Evolutionary conservation across 768 basidiomycete genomes (phyloP).

Genomic region (Leccinellum albellum): DNA sequence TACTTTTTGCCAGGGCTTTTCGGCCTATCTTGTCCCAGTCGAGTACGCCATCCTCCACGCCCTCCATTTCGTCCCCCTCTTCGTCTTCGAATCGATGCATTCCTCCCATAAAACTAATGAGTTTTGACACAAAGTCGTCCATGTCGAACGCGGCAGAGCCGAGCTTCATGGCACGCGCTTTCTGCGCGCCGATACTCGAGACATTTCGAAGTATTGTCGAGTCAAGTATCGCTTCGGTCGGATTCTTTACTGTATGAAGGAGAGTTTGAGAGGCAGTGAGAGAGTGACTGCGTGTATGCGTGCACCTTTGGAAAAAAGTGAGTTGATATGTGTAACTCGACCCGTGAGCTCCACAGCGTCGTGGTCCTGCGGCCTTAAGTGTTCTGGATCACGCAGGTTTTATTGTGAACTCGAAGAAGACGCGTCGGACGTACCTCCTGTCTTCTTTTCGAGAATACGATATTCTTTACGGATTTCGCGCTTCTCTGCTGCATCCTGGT

Average conservation of each 20-base stretch:
- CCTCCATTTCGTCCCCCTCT: slow-evolving; percentile 53
- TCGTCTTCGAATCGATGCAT: slow-evolving; percentile 44
- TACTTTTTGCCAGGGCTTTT: slow-evolving; percentile 75
- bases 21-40: slow-evolving; percentile 88
- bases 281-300: not conserved
- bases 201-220: slow-evolving; percentile 75
- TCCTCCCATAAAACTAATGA: slow-evolving; percentile 76
- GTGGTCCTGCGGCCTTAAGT: slow-evolving; percentile 52
- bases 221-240: slow-evolving; percentile 88
- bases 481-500: slow-evolving; percentile 80
- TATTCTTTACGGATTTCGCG: slow-evolving; percentile 72
- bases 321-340: slow-evolving; percentile 55
- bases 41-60: slow-evolving; percentile 45
- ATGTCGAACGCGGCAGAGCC: slow-evolving; percentile 87
- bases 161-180: slow-evolving; percentile 89
- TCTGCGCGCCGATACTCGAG: slow-evolving; percentile 74
- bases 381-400: slow-evolving; percentile 29
- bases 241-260: slow-evolving; percentile 58
- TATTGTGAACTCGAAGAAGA: not conserved
- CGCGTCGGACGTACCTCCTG: slow-evolving; percentile 51
- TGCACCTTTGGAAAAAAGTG: slow-evolving; percentile 61
- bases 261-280: not conserved
- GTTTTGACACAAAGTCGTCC: slow-evolving; percentile 81
- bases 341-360: slow-evolving; percentile 52
- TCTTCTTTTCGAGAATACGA: slow-evolving; percentile 56